A percentile compares a stretch with the other conserved stretches of the same genome.
Conservation (phyloP, 208 protist genomes). For the Leishmania aethiopica region DNA sequence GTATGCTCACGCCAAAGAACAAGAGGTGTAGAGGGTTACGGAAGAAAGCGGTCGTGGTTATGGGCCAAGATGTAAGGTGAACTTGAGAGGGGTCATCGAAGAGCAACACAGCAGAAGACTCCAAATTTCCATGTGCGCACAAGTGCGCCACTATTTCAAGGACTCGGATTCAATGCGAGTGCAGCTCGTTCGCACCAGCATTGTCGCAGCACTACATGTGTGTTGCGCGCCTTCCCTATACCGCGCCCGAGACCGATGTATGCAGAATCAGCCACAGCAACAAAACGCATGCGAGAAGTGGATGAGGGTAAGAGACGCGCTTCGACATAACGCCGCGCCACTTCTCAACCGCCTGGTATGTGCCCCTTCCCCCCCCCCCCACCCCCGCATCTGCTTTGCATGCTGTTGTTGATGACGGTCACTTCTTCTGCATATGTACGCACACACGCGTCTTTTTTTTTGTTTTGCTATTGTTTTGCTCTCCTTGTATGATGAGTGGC, state of each 20-base stretch:
- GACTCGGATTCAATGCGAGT: not conserved
- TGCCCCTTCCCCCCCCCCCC: not conserved
- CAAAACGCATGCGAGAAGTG: not conserved
- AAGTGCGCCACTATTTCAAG: not conserved
- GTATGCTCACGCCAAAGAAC: not conserved
- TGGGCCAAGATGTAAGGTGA: not conserved
- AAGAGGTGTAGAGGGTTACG: too few species aligned
- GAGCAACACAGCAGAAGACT: not conserved
- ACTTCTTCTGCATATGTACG: not conserved
- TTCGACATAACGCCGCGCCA: not conserved
- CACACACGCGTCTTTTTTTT: not conserved
- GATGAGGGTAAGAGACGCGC: not conserved
- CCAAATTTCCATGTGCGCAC: not conserved
- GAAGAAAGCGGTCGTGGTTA: not conserved
- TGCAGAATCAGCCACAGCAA: not conserved
- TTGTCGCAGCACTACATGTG: not conserved
- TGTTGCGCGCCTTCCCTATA: not conserved
- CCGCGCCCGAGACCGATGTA: not conserved
- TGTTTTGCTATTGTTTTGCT: not conserved
- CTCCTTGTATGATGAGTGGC: not conserved
- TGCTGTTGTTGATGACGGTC: not conserved
- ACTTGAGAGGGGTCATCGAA: not conserved
- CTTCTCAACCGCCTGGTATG: not conserved
- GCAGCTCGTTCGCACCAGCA: not conserved
- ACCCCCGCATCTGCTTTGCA: not conserved